phyloP scores from a whole-genome alignment of 2,329 filamentous ascomycete genomes.

The Fusarium succisae region DNA sequence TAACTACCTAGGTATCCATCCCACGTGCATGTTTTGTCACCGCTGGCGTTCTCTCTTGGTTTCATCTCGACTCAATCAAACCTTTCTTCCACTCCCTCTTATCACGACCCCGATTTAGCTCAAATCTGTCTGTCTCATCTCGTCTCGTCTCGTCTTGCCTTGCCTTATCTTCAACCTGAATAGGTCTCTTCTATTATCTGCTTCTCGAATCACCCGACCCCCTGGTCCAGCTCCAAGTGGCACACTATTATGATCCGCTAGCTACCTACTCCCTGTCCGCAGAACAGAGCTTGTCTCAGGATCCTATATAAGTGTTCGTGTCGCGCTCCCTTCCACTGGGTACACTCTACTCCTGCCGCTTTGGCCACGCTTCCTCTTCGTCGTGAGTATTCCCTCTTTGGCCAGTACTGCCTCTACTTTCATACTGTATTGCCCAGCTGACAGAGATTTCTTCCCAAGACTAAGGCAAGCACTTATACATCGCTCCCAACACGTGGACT shows the following conservation, averaged over 20 bases:
- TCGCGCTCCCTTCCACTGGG: constrained; percentile 9
- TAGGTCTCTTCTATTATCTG: not conserved
- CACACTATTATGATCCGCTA: constrained; percentile 14
- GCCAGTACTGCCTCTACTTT: not conserved
- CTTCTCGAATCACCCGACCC: constrained; percentile 13
- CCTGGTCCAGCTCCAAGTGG: constrained; percentile 3
- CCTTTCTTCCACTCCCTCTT: not conserved
- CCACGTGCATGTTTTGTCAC: constrained; percentile 37
- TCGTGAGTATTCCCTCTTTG: not conserved
- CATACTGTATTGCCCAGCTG: not conserved
- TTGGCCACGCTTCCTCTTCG: not conserved
- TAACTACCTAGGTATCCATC: not conserved
- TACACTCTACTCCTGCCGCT: not conserved
- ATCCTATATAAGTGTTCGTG: constrained; percentile 20
- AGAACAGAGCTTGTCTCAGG: constrained; percentile 1
- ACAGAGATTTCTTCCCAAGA: not conserved
- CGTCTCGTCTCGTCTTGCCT: not conserved
- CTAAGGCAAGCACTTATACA: not conserved
- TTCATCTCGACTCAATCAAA: not conserved
- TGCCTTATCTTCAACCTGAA: not conserved
- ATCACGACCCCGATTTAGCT: not conserved
- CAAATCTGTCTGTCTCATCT: not conserved
- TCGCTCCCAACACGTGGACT: constrained; percentile 1
- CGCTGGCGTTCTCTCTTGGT: constrained; percentile 16
- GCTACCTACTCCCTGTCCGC: not conserved